Evolutionary conservation across 1,284 basidiomycete species (phyloP).

Genomic region (Malassezia caprae): DNA sequence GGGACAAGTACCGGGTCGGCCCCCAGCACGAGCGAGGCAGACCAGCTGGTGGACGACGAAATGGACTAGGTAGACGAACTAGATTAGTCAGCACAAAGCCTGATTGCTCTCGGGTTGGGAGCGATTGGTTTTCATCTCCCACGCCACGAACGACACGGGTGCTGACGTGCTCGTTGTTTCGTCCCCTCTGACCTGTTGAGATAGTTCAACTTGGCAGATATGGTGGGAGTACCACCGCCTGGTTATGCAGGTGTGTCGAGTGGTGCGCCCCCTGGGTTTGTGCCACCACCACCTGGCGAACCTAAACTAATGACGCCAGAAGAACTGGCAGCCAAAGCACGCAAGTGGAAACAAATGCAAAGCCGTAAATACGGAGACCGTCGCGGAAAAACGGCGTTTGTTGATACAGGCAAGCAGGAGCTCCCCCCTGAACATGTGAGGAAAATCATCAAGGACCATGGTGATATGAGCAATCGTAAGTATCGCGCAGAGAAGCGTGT

Average conservation of each 20-base stretch:
- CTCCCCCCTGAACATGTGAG: constrained; percentile 62
- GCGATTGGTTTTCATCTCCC: constrained; percentile 8
- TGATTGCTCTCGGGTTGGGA: not conserved
- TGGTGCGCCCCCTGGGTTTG: constrained; percentile 13
- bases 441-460: constrained; percentile 49
- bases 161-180: not conserved
- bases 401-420: constrained; percentile 80
- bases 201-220: constrained; percentile 4
- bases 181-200: not conserved
- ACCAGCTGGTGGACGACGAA: constrained; percentile 16
- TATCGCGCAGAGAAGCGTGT: constrained; percentile 98
- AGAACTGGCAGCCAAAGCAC: constrained; percentile 69
- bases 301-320: constrained; percentile 60
- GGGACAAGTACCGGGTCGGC: not conserved
- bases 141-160: constrained; percentile 5
- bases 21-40: constrained; percentile 3
- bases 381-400: constrained; percentile 66
- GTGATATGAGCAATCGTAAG: constrained; percentile 51
- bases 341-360: constrained; percentile 90
- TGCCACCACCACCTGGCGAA: constrained; percentile 8
- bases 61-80: constrained; percentile 10
- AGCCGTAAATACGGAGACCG: constrained; percentile 80
- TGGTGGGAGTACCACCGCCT: constrained; percentile 13
- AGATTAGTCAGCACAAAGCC: constrained; percentile 7
- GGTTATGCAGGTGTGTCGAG: constrained; percentile 10